phyloP scores from a whole-genome alignment of 2,329 filamentous ascomycete genomes.

The Verticillium alfalfae region DNA sequence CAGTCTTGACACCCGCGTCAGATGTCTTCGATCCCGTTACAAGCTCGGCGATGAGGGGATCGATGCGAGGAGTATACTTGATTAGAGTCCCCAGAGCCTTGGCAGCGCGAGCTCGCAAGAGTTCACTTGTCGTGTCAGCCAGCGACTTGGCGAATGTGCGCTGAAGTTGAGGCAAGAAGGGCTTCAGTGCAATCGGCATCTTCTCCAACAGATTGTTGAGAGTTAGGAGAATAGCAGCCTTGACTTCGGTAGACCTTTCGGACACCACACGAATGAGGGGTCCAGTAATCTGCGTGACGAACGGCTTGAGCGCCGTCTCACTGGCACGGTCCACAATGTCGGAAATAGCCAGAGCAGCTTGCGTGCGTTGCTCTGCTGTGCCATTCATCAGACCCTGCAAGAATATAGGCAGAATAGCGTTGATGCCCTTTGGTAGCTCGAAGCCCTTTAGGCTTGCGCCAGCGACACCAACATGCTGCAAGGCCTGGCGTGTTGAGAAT shows the following conservation, averaged over 20 bases:
- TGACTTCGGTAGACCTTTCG: conserved; percentile 92
- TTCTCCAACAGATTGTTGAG: conserved; percentile 95
- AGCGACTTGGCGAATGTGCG: conserved; percentile 95
- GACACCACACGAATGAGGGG: conserved; percentile 97
- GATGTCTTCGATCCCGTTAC: conserved; percentile 92
- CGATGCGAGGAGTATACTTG: conserved; percentile 89
- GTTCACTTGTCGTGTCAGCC: conserved; percentile 86
- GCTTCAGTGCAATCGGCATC: conserved; percentile 91
- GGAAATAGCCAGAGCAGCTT: conserved; percentile 87
- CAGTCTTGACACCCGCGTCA: conserved; percentile 81
- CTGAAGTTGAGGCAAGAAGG: conserved; percentile 93
- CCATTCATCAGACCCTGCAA: conserved; percentile 97
- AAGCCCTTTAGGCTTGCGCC: conserved; percentile 85
- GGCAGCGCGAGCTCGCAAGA: conserved; percentile 80
- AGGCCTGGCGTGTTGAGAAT: conserved; percentile 74
- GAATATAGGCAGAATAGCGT: conserved; percentile 93
- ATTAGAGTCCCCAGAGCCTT: conserved; percentile 94
- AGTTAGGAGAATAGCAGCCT: conserved; percentile 87
- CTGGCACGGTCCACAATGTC: conserved; percentile 93
- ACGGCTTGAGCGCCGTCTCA: conserved; percentile 81
- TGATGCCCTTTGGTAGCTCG: conserved; percentile 91
- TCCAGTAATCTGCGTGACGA: conserved; percentile 95
- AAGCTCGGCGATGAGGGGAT: conserved; percentile 86
- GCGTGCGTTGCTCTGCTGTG: conserved; percentile 82
- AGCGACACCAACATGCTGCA: conserved; percentile 83